Evolutionary conservation across 306 rosid species (phyloP).

Genomic region (Alnus glutinosa): DNA sequence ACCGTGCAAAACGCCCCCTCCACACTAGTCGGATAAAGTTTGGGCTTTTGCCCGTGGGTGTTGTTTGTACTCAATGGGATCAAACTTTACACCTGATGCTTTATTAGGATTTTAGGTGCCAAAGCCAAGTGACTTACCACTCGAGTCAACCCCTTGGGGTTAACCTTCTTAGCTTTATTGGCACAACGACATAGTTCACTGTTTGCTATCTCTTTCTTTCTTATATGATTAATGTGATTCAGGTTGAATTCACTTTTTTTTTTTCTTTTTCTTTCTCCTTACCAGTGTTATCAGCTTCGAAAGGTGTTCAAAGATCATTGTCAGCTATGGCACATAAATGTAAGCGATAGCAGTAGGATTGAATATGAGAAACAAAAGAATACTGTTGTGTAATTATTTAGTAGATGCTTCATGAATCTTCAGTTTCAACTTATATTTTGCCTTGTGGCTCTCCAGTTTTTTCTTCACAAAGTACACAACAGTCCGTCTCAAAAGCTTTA

Average conservation of each 20-base stretch:
- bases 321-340: conserved; percentile 39
- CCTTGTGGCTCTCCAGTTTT: conserved; percentile 52
- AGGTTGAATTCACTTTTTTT: background rate
- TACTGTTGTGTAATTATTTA: background rate
- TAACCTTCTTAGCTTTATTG: too few relatives aligned
- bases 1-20: too few relatives aligned
- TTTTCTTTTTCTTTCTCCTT: conserved; percentile 17
- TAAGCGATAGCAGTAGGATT: conserved; percentile 36
- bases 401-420: background rate
- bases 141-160: too few relatives aligned
- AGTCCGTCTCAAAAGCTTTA: conserved; percentile 40
- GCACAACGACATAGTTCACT: background rate
- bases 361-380: background rate
- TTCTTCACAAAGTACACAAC: conserved; percentile 26
- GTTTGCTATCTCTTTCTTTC: background rate
- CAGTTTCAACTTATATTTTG: conserved; percentile 15
- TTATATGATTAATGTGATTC: background rate
- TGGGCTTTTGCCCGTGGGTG: too few relatives aligned
- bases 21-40: too few relatives aligned
- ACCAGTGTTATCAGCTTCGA: conserved; percentile 67
- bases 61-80: too few relatives aligned
- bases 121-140: too few relatives aligned
- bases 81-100: too few relatives aligned
- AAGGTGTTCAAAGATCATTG: conserved; percentile 66
- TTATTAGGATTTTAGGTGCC: too few relatives aligned